Percentiles rank a stretch among this genome's conserved stretches.
Conservation (phyloP, 352 stramenopile genomes). For the Achlya hypogyna region DNA sequence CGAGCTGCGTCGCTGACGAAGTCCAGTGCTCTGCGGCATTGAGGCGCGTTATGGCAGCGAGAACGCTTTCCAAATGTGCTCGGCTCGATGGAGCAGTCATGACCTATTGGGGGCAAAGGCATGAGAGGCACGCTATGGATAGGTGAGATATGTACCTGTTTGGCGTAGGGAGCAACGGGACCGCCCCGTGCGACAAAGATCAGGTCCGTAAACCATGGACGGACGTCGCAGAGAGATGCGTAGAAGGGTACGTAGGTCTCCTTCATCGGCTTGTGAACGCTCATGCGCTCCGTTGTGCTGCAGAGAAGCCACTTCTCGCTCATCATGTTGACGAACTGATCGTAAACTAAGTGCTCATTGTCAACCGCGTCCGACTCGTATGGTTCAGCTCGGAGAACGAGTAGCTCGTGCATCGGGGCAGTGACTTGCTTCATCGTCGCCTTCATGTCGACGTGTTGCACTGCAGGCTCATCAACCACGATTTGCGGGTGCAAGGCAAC, state of each 20-base stretch:
- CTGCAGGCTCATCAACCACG: background rate
- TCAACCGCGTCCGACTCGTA: conserved; percentile 3
- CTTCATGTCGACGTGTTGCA: background rate
- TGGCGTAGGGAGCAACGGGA: conserved; percentile 31
- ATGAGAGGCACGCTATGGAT: conserved; percentile 32
- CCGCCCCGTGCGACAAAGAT: conserved; percentile 55
- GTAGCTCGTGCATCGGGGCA: too few relatives aligned
- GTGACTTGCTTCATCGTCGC: too few relatives aligned
- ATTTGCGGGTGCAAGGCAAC: conserved; percentile 15
- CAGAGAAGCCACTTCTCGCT: conserved; percentile 10
- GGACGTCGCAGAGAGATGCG: conserved; percentile 21
- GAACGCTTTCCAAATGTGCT: background rate
- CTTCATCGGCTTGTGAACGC: background rate
- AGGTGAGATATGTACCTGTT: conserved; percentile 37
- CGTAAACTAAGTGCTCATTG: conserved; percentile 3
- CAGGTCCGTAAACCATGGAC: conserved; percentile 51
- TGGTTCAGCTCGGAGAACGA: background rate
- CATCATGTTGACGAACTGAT: conserved; percentile 17
- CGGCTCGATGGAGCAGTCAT: background rate
- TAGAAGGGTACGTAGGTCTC: background rate
- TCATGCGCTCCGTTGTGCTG: background rate
- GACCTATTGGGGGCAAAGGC: conserved; percentile 35
- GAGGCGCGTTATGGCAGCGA: background rate
- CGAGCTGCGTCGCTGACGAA: conserved; percentile 19
- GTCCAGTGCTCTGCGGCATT: background rate